phyloP scores from a whole-genome alignment of 495 filamentous ascomycete genomes.

The Xylaria palmicola region DNA sequence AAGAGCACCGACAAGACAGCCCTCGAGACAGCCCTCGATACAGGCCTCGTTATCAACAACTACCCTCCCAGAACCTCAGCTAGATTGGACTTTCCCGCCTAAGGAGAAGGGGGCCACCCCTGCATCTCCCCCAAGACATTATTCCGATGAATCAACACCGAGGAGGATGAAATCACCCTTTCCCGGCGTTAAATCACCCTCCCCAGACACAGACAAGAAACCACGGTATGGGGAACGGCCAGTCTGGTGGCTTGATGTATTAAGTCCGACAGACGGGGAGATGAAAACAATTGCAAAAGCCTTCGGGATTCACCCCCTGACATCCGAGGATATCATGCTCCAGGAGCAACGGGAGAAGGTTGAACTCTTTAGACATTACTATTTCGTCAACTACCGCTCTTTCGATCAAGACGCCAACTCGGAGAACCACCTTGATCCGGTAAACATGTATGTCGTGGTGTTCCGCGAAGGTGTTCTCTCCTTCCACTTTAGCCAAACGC shows the following conservation, averaged over 20 bases:
- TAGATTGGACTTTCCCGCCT: conserved; percentile 16
- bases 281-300: conserved; percentile 90
- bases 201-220: conserved; percentile 36
- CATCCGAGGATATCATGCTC: conserved; percentile 94
- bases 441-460: conserved; percentile 97
- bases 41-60: conserved; percentile 37
- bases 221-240: conserved; percentile 83
- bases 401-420: conserved; percentile 91
- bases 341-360: conserved; percentile 97
- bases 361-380: conserved; percentile 94
- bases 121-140: conserved; percentile 13
- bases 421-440: conserved; percentile 86
- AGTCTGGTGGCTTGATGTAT: conserved; percentile 92
- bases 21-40: conserved; percentile 29
- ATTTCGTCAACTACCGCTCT: conserved; percentile 95
- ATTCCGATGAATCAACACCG: conserved; percentile 25
- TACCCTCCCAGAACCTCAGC: conserved; percentile 17
- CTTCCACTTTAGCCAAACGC: conserved; percentile 92
- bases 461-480: conserved; percentile 93
- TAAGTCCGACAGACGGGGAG: conserved; percentile 86
- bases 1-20: conserved; percentile 34
- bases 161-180: conserved; percentile 21
- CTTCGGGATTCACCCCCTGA: conserved; percentile 92
- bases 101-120: conserved; percentile 25
- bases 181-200: conserved; percentile 20